Evolutionary conservation across 306 rosid species (phyloP), one percentile per base, ranked within the genome.

Genomic region (Glycine latifolia): DNA sequence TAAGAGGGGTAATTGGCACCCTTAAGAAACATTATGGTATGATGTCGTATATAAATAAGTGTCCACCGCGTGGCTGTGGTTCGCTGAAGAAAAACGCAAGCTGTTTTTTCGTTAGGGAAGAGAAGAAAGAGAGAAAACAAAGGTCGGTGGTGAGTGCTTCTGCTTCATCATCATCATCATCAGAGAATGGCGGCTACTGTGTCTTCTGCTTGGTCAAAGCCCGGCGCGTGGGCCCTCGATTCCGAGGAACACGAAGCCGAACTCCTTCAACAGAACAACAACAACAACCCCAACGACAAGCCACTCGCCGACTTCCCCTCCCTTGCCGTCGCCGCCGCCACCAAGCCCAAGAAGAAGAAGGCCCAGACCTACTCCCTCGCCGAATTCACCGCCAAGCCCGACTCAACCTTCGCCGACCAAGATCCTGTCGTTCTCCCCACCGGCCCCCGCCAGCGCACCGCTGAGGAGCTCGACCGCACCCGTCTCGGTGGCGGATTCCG

Each of bases 141-240:
- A 62, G 16, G 3, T 17, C 8, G 15, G 69, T 63, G 69, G 43
- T 60, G n/a, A 31, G 41, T 37, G 67, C 31, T 26, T 26, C 31
- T 7, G 44, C 4, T 26, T 26, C 31, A 26, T 26, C 31, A 20
- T 20, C 31, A 20, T 20, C 20, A 68, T 71, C 14, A 6, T 7
- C 47, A 85, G 47, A 83, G 65, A 54, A 95, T 95, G 99, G 97
- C 99, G 89, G 97, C 98, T 75, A 90, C 97, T 3, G 86, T 87
- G 59, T 89, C 97, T 88, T 89, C 97, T 87, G 89, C 94, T 1
- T 95, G 99, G 99, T 81, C 91, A 10, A 95, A 93, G 66, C 97
- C 98, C 9, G 95, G 97, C n/a, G 97, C 97, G 2, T 95, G 99
- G 99, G 99, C 99, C 8, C 86, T 95, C 5, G 99, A 90, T 16